A percentile compares a stretch with the other conserved stretches of the same genome.
phyloP scores from a whole-genome alignment of 176 grass and related monocot species.

The Paspalum notatum region DNA sequence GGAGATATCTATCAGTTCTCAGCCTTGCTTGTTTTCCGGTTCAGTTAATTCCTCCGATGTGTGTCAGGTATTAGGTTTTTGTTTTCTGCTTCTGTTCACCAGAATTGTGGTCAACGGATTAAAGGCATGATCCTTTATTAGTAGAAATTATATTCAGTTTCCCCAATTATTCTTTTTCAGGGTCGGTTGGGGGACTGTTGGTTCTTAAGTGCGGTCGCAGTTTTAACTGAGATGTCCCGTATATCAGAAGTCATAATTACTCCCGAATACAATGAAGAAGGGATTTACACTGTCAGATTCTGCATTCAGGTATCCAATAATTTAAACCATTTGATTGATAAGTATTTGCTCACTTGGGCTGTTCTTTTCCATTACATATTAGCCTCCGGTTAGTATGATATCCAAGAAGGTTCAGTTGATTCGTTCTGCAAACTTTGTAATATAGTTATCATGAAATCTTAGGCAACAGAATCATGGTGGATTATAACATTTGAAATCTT shows the following conservation, averaged over 20 bases:
- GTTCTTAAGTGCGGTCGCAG: constrained; percentile 98
- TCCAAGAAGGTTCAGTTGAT: constrained; percentile 4
- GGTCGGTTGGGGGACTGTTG: constrained; percentile 97
- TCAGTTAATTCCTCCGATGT: constrained; percentile 95
- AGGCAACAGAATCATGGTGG: neutral
- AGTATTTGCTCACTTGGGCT: constrained; percentile 10
- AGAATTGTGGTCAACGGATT: neutral
- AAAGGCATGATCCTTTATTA: constrained; percentile 31
- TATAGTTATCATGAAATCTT: constrained; percentile 8
- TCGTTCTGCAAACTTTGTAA: constrained; percentile 1
- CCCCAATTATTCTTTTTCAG: constrained; percentile 54
- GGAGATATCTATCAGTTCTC: constrained; percentile 70
- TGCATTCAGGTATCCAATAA: constrained; percentile 83
- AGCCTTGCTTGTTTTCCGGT: constrained; percentile 95
- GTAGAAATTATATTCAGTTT: constrained; percentile 10
- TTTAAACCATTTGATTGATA: constrained; percentile 19
- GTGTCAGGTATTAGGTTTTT: constrained; percentile 74
- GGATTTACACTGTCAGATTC: constrained; percentile 95
- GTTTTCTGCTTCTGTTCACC: neutral
- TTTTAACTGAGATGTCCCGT: constrained; percentile 84
- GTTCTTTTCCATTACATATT: constrained; percentile 30
- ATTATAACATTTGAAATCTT: constrained; percentile 23
- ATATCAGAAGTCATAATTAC: constrained; percentile 99
- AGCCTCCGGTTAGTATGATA: constrained; percentile 2
- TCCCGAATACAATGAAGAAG: constrained; percentile 94